Conservation (phyloP, 2,329 filamentous ascomycete genomes). For the Macrophomina pseudophaseolina region DNA sequence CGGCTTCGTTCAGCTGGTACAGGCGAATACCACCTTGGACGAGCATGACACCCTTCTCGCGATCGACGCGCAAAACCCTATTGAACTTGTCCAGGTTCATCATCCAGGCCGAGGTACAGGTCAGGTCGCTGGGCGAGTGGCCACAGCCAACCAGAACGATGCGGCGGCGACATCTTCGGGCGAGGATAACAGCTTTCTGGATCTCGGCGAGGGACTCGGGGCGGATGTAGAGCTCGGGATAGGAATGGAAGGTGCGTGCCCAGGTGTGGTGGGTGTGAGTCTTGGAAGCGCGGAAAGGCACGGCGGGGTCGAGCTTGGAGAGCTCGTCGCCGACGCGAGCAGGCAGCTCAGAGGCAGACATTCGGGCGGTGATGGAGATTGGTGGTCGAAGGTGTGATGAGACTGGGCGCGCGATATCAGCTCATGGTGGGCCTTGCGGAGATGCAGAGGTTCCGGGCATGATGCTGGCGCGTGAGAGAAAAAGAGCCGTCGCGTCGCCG, state of each 20-base stretch:
- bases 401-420: slow-evolving; percentile 1
- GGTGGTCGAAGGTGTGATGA: background rate
- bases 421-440: slow-evolving; percentile 3
- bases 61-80: slow-evolving; percentile 72
- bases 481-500: background rate
- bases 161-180: slow-evolving; percentile 78
- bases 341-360: slow-evolving; percentile 41
- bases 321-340: slow-evolving; percentile 60
- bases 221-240: slow-evolving; percentile 88
- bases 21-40: slow-evolving; percentile 91
- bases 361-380: background rate
- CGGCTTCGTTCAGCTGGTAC: slow-evolving; percentile 71
- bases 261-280: slow-evolving; percentile 86
- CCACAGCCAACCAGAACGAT: slow-evolving; percentile 87
- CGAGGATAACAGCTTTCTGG: slow-evolving; percentile 80
- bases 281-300: slow-evolving; percentile 77
- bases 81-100: slow-evolving; percentile 88
- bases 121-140: slow-evolving; percentile 90
- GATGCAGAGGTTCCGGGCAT: background rate
- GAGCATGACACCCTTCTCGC: slow-evolving; percentile 67
- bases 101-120: slow-evolving; percentile 92
- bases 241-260: slow-evolving; percentile 89
- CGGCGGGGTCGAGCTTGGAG: slow-evolving; percentile 61
- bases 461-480: slow-evolving; percentile 1
- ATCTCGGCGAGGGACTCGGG: slow-evolving; percentile 81